Conservation (phyloP, 192 early-diverging fungal genomes). For the Gryganskiella cystojenkinii region DNA sequence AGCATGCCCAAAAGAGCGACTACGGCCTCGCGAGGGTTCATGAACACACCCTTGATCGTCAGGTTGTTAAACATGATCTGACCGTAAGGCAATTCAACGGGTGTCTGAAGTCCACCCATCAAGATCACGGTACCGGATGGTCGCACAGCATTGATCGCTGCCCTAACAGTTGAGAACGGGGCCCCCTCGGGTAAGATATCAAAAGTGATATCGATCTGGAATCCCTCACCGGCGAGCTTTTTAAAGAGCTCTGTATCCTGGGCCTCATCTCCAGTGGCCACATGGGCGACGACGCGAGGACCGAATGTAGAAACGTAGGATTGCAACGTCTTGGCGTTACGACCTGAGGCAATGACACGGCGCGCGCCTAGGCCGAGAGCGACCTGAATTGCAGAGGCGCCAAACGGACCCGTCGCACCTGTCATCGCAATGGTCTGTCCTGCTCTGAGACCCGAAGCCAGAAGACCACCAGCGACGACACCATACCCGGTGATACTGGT, state of each 20-base stretch:
- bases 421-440: conserved; percentile 43
- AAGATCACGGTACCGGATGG: conserved; percentile 15
- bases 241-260: conserved; percentile 23
- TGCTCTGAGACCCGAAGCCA: conserved; percentile 21
- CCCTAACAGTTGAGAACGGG: conserved; percentile 6
- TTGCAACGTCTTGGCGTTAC: conserved; percentile 16
- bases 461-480: conserved; percentile 37
- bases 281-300: conserved; percentile 25
- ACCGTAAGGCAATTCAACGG: conserved; percentile 19
- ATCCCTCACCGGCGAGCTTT: conserved; percentile 27
- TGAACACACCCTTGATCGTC: conserved; percentile 48
- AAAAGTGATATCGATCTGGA: conserved; percentile 29
- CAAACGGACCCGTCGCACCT: conserved; percentile 45
- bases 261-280: conserved; percentile 20
- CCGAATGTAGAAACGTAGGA: conserved; percentile 18
- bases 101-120: conserved; percentile 19
- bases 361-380: conserved; percentile 45
- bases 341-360: conserved; percentile 30
- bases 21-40: conserved; percentile 26
- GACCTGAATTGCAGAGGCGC: conserved; percentile 20
- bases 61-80: conserved; percentile 34
- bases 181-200: conserved; percentile 34
- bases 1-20: conserved; percentile 26
- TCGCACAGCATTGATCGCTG: conserved; percentile 31
- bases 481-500: conserved; percentile 22